Base-by-base conservation (phyloP, 2,329 filamentous ascomycete species). In the Byssoonygena ceratinophila region DNA sequence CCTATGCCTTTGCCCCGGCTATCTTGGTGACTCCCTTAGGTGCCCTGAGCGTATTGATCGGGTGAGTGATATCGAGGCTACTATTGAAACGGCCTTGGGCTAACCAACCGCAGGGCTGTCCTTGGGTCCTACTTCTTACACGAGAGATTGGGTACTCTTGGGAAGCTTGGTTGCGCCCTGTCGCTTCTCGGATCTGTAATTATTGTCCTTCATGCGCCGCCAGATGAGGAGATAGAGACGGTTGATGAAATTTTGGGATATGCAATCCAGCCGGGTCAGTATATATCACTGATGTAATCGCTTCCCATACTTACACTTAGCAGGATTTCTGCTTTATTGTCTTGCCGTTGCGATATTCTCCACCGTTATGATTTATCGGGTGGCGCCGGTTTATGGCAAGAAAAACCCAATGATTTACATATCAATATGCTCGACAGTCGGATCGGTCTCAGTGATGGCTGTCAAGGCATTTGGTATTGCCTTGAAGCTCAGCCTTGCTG, bases 401-500 rank as follows among this genome's bases (percentile, higher is more conserved):
- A 90, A 86, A 72, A 98, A 97, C 67, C 91, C 92, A 8, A 79
- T 98, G 61, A 85, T 98, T 61, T 98, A 91, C 71, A 83, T 98
- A 60, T 96, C 90, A 60, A 97, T 98, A 61, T 98, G 92, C 77
- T 96, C 90, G 48, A 94, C 90, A 2, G 90, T 96, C 58, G 92
- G 92, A 62, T 95, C 90, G 49, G 85, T 98, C 57, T 97, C 92
- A 11, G 91, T 98, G 74, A 98, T 98, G 92, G 89, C 92, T 29
- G 87, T 97, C 71, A 98, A 98, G 75, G 92, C 92, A 3, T 97
- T 98, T 62, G 92, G 92, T 54, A 96, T 97, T 67, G 94, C 92
- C 32, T 76, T 98, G 59, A 98, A 98, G 73, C 82, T 98, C 64
- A 97, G 91, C 0, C 81, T 98, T 59, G 82, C 79, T 45, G 92